Conservation (phyloP, 345 rosid genomes). For the Raphanus sativus region DNA sequence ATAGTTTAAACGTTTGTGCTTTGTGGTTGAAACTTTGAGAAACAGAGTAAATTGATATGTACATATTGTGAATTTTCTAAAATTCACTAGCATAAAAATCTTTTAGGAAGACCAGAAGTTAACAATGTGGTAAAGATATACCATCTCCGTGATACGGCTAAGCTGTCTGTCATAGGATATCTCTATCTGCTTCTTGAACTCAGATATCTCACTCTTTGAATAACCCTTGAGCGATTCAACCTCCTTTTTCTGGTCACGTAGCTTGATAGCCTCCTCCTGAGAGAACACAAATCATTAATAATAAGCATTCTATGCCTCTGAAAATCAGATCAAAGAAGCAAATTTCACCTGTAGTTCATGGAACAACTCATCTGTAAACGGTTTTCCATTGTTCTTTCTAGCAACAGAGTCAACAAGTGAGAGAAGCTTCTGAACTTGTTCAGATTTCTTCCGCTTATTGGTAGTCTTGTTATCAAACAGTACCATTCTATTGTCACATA, state of each 20-base stretch:
- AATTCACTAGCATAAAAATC: background rate
- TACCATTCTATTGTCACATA: slow-evolving; percentile 59
- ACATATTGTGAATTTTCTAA: background rate
- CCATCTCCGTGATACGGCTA: slow-evolving; percentile 59
- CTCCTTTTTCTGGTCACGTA: slow-evolving; percentile 61
- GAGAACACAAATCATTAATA: background rate
- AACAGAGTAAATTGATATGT: background rate
- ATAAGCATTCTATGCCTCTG: slow-evolving; percentile 14
- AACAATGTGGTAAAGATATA: slow-evolving; percentile 2
- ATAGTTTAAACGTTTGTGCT: background rate
- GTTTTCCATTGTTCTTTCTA: slow-evolving; percentile 62
- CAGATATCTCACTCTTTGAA: slow-evolving; percentile 53
- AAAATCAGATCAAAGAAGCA: background rate
- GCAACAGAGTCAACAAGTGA: slow-evolving; percentile 57
- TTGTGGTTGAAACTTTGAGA: background rate
- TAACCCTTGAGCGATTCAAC: slow-evolving; percentile 61
- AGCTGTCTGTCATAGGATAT: slow-evolving; percentile 62
- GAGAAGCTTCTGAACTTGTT: slow-evolving; percentile 66
- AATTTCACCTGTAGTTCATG: slow-evolving; percentile 57
- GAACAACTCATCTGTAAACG: slow-evolving; percentile 75
- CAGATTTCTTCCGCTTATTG: slow-evolving; percentile 50
- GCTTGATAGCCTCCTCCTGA: slow-evolving; percentile 68
- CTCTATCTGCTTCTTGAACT: slow-evolving; percentile 64
- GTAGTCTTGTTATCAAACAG: slow-evolving; percentile 85
- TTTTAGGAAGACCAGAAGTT: background rate